phyloP scores from a whole-genome alignment of 2,329 filamentous ascomycete genomes.

The Exophiala phaeomuriformis region DNA sequence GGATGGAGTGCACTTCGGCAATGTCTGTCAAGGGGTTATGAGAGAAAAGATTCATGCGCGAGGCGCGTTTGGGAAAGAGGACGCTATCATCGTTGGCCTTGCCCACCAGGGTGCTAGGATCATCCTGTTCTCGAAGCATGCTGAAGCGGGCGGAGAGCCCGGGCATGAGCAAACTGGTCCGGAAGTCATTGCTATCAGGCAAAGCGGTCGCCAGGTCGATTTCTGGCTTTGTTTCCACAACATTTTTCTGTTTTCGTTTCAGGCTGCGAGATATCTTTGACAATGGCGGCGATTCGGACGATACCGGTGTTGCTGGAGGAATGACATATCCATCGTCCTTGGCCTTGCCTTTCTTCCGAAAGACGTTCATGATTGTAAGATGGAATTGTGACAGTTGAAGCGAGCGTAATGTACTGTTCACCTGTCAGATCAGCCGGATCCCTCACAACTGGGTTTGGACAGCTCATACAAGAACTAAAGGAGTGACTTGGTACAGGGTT shows the following conservation, averaged over 20 bases:
- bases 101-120: slow-evolving; percentile 78
- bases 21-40: slow-evolving; percentile 67
- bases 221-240: slow-evolving; percentile 47
- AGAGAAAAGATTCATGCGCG: slow-evolving; percentile 66
- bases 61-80: slow-evolving; percentile 71
- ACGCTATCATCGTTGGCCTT: slow-evolving; percentile 96
- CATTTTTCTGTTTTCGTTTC: slow-evolving; percentile 45
- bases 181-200: slow-evolving; percentile 79
- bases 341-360: slow-evolving; percentile 26
- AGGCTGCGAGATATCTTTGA: slow-evolving; percentile 29
- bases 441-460: neutral
- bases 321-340: slow-evolving; percentile 25
- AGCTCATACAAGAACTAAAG: slow-evolving; percentile 5
- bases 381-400: neutral
- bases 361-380: slow-evolving; percentile 23
- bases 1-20: slow-evolving; percentile 79
- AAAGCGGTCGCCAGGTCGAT: slow-evolving; percentile 68
- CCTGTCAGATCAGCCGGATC: neutral
- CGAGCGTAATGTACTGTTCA: slow-evolving; percentile 7
- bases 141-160: slow-evolving; percentile 92
- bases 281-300: slow-evolving; percentile 7
- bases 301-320: slow-evolving; percentile 5
- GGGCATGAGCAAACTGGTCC: slow-evolving; percentile 92
- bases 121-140: slow-evolving; percentile 91
- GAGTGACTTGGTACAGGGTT: slow-evolving; percentile 11